A percentile compares a stretch with the other conserved stretches of the same genome.
These are phyloP conservation scores for Ascochyta koolunga DNA, from an alignment of 2,329 filamentous ascomycete genomes.

Conservation along the genomic window DNA sequence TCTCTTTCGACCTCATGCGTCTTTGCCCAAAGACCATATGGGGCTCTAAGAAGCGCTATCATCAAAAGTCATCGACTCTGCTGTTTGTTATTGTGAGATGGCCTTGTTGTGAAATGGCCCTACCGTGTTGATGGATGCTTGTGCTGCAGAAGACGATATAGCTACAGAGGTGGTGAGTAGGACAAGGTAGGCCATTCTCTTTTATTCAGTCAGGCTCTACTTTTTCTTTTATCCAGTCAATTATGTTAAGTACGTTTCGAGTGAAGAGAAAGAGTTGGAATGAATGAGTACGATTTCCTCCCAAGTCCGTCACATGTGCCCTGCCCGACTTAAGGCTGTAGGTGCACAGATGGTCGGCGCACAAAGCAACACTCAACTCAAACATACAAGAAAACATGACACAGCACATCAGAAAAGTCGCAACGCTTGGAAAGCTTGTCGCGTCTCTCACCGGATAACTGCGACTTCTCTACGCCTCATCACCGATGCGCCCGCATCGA, in stretches of 20 bases:
- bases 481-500: slow-evolving; percentile 1
- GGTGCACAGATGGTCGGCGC: not conserved
- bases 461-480: not conserved
- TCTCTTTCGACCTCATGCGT: not conserved
- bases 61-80: not conserved
- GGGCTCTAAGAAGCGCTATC: not conserved
- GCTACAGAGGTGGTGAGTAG: not conserved
- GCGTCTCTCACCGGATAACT: not conserved
- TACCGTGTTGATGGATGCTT: not conserved
- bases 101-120: not conserved
- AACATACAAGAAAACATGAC: not conserved
- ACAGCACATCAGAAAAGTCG: not conserved
- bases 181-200: not conserved
- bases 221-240: not conserved
- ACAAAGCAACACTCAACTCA: not conserved
- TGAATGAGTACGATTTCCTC: not conserved
- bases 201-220: not conserved
- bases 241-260: too few species aligned
- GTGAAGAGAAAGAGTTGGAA: not conserved
- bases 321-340: not conserved
- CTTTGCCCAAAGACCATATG: not conserved
- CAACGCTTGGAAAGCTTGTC: slow-evolving; percentile 1
- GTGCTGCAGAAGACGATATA: not conserved
- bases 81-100: not conserved
- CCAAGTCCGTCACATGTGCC: not conserved